Evolutionary conservation across 2,329 filamentous ascomycete genomes (phyloP).

Genomic region (Paecilomyces niveus): DNA sequence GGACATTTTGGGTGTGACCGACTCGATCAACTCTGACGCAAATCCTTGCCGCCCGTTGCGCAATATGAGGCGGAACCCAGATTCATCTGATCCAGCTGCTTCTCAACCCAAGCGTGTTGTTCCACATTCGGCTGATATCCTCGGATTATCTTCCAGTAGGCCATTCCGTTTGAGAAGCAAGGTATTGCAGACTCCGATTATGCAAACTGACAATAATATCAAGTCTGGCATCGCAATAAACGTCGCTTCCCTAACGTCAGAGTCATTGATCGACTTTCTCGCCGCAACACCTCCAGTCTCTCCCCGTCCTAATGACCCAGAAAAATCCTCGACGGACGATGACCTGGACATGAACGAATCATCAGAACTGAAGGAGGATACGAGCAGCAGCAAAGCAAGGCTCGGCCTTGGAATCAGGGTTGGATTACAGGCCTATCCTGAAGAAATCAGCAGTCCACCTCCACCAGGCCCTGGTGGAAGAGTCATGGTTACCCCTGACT

Average conservation of each 20-base stretch:
- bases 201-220: neutral
- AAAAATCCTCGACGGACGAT: neutral
- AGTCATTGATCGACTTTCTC: slow-evolving; percentile 10
- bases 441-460: slow-evolving; percentile 10
- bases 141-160: neutral
- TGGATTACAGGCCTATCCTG: slow-evolving; percentile 6
- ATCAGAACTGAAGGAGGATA: slow-evolving; percentile 4
- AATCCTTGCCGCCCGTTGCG: neutral
- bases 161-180: neutral
- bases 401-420: slow-evolving; percentile 5
- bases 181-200: neutral
- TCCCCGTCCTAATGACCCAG: slow-evolving; percentile 3
- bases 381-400: slow-evolving; percentile 5
- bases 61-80: neutral
- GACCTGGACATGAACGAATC: neutral
- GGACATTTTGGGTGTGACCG: neutral
- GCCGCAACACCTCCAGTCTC: slow-evolving; percentile 13
- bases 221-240: neutral
- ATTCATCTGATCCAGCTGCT: neutral
- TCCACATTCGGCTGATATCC: neutral
- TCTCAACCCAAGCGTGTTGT: neutral
- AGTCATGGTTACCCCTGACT: slow-evolving; percentile 15
- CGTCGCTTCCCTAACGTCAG: neutral
- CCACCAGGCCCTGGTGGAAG: slow-evolving; percentile 13
- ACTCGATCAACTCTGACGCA: neutral